Evolutionary conservation across 441 rosid genomes (phyloP), one percentile per base, ranked within the genome.

Genomic region (Corymbia calophylla): DNA sequence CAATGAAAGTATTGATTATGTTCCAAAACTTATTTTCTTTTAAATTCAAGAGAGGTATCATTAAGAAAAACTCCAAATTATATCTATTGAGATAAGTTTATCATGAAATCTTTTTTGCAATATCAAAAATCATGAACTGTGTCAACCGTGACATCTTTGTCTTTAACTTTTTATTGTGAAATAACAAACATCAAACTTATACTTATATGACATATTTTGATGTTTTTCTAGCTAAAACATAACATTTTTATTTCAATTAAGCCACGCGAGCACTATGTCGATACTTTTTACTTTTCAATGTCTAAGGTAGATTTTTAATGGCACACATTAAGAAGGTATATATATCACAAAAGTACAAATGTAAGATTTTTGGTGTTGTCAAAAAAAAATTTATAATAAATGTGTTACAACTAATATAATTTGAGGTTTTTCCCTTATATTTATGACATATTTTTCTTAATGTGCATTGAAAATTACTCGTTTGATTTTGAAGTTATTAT

Each of bases 321-420:
- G 53, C 5, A 53, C 17, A 17, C 2, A 53, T 53, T 39, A 39
- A 39, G 6, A 39, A 5, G 17, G 53, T 62, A 62, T 29, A 29
- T 29, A 7, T 62, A 9, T 62, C 5, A 62, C 6, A 29, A 62
- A 1, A 0, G n/a, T 62, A 62, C 9, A 29, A 29, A 7, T 62
- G 3, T 62, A 32, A 62, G 9, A 62, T 29, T 62, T 3, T 62
- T 62, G 16, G 1, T 29, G 17, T 62, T n/a, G 29, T 0, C 0
- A 0, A 62, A 29, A 29, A 23, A 29, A 29, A 2, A 13, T 16
- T 29, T 29, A 62, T 32, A 14, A 17, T n/a, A 62, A 62, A 29
- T 29, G 18, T 62, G 4, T 16, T 3, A 62, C 0, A 2, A 1
- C 13, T 3, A 32, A n/a, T 15, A 29, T 62, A 1, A 0, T 62